Conservation (phyloP, 2,329 filamentous ascomycete genomes). For the Calycina herbarum region DNA sequence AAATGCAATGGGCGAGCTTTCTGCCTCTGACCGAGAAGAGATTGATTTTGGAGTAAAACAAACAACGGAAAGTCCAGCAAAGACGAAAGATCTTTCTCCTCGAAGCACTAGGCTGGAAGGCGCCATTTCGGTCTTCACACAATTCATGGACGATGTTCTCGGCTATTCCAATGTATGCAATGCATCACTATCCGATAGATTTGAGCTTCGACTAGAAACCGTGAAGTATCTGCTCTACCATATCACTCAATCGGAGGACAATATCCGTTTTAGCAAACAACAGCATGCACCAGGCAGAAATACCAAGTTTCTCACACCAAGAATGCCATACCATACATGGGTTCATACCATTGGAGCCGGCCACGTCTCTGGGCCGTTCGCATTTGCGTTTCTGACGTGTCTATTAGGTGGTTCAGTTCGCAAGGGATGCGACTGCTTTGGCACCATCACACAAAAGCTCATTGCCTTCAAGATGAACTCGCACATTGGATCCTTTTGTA, state of each 20-base stretch:
- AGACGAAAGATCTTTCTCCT: background rate
- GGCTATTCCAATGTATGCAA: background rate
- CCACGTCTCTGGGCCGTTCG: constrained; percentile 15
- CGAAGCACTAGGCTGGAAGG: background rate
- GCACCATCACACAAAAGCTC: constrained; percentile 1
- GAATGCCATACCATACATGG: constrained; percentile 5
- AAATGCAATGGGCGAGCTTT: background rate
- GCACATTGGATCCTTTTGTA: background rate
- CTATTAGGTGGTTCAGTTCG: background rate
- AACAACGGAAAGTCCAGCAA: background rate
- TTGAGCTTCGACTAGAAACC: background rate
- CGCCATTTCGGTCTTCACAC: background rate
- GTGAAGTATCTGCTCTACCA: constrained; percentile 6
- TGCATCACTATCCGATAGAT: no score
- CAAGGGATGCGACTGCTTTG: background rate
- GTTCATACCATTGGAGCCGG: constrained; percentile 4
- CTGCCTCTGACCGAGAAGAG: background rate
- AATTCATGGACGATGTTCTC: constrained; percentile 3
- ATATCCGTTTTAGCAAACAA: background rate
- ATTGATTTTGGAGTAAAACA: background rate
- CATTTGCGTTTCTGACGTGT: constrained; percentile 13
- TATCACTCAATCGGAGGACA: constrained; percentile 6
- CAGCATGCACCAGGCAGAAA: background rate
- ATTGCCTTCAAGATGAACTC: background rate
- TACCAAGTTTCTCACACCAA: background rate